These are phyloP conservation scores for Ambrosiella beaveri DNA, from an alignment of 2,329 filamentous ascomycete genomes.

Conservation along the genomic window DNA sequence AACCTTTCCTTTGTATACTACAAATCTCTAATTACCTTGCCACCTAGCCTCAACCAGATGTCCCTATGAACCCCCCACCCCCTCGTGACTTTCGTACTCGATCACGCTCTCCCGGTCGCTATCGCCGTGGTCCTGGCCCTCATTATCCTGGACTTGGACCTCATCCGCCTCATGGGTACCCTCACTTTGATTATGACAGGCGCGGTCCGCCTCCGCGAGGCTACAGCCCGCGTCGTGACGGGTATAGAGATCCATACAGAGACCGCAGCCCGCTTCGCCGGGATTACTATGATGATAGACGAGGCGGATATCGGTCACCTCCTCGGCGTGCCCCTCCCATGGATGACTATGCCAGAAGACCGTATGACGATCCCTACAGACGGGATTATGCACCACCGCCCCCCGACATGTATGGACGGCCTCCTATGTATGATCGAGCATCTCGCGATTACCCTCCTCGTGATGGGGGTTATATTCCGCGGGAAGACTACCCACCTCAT, in stretches of 20 bases:
- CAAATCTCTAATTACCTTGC: neutral
- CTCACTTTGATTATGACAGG: conserved; percentile 53
- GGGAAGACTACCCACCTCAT: conserved; percentile 27
- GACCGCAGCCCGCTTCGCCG: conserved; percentile 73
- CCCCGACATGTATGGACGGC: conserved; percentile 42
- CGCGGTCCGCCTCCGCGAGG: conserved; percentile 55
- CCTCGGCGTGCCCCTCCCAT: conserved; percentile 61
- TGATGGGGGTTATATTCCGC: conserved; percentile 31
- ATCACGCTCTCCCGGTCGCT: conserved; percentile 58
- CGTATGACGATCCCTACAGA: conserved; percentile 65
- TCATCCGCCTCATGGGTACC: conserved; percentile 18
- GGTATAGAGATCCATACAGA: conserved; percentile 58
- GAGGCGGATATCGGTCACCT: conserved; percentile 59
- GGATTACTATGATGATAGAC: conserved; percentile 72
- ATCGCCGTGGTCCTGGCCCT: conserved; percentile 19
- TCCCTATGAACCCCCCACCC: conserved; percentile 27
- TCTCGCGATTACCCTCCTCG: conserved; percentile 33
- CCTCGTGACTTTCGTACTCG: conserved; percentile 46
- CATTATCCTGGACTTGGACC: neutral
- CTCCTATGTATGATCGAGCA: conserved; percentile 36
- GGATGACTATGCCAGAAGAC: conserved; percentile 56
- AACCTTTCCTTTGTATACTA: neutral
- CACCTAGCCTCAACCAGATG: conserved; percentile 58
- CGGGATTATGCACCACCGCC: conserved; percentile 46
- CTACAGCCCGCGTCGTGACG: conserved; percentile 62